phyloP scores from a whole-genome alignment of 2,329 filamentous ascomycete species.

The Monilinia aucupariae region DNA sequence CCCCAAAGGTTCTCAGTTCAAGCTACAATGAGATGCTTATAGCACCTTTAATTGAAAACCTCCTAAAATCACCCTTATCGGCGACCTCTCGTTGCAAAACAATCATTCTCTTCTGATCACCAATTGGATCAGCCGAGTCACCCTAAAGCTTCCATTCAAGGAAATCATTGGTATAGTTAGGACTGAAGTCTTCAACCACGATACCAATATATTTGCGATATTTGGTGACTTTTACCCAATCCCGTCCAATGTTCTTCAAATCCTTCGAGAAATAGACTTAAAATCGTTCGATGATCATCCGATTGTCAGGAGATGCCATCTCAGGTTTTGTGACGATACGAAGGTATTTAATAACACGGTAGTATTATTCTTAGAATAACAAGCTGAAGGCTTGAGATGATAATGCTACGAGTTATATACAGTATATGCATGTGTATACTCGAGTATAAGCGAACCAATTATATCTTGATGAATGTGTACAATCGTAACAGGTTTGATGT shows the following conservation, averaged over 20 bases:
- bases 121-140: slow-evolving; percentile 61
- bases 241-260: slow-evolving; percentile 66
- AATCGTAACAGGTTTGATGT: slow-evolving; percentile 68
- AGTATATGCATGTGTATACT: no score
- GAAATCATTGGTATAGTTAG: slow-evolving; percentile 72
- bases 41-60: slow-evolving; percentile 37
- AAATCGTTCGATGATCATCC: slow-evolving; percentile 74
- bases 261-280: slow-evolving; percentile 72
- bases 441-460: no score
- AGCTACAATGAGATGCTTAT: background rate
- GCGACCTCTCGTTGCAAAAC: slow-evolving; percentile 63
- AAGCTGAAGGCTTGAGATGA: no score
- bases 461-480: no score
- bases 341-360: no score
- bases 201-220: slow-evolving; percentile 72
- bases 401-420: no score
- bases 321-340: no score
- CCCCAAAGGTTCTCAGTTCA: background rate
- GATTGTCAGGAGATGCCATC: slow-evolving; percentile 63
- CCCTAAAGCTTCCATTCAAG: slow-evolving; percentile 59
- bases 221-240: slow-evolving; percentile 72
- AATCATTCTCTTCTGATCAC: slow-evolving; percentile 71
- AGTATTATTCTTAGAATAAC: no score
- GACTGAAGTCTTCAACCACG: slow-evolving; percentile 54
- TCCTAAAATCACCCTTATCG: slow-evolving; percentile 57